Percentiles rank a stretch among this genome's conserved stretches.
These are phyloP conservation scores for Paramyrothecium sp. DNA, from an alignment of 2,329 filamentous ascomycete species.

Conservation along the genomic window DNA sequence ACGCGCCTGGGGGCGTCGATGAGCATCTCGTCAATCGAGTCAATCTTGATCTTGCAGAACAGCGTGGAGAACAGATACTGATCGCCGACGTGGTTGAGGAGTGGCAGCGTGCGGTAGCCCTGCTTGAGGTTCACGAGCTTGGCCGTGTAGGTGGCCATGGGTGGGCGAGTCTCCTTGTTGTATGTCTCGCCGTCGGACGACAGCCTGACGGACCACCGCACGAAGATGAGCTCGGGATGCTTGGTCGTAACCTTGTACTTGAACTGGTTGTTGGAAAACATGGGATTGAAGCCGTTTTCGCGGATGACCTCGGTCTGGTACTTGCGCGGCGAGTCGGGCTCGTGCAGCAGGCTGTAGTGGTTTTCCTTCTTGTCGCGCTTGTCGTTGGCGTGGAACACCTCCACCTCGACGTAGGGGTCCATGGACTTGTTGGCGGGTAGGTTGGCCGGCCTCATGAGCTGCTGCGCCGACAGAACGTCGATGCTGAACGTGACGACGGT, in stretches of 20 bases:
- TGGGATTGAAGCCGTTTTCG: conserved; percentile 91
- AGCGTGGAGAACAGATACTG: conserved; percentile 93
- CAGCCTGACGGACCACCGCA: conserved; percentile 89
- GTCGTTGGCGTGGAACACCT: conserved; percentile 92
- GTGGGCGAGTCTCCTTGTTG: conserved; percentile 53
- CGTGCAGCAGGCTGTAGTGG: conserved; percentile 50
- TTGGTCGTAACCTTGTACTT: conserved; percentile 87
- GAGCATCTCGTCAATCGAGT: conserved; percentile 55
- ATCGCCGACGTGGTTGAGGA: conserved; percentile 85
- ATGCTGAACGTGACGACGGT: conserved; percentile 84
- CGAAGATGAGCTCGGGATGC: conserved; percentile 88
- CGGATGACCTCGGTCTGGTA: conserved; percentile 77
- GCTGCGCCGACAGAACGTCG: conserved; percentile 89
- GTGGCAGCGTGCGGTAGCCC: conserved; percentile 87
- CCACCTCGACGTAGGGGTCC: conserved; percentile 92
- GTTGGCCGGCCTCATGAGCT: conserved; percentile 79
- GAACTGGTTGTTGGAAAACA: conserved; percentile 73
- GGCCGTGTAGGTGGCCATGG: conserved; percentile 86
- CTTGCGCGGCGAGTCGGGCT: conserved; percentile 63
- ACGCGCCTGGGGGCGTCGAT: conserved; percentile 44
- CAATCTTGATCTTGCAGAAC: conserved; percentile 81
- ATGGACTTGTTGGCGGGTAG: conserved; percentile 72
- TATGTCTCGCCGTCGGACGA: conserved; percentile 72
- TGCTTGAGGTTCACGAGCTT: conserved; percentile 88
- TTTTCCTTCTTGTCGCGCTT: conserved; percentile 84